These are phyloP conservation scores for Teunomyces pallodes DNA, from an alignment of 805 yeast species.

Conservation along the genomic window DNA sequence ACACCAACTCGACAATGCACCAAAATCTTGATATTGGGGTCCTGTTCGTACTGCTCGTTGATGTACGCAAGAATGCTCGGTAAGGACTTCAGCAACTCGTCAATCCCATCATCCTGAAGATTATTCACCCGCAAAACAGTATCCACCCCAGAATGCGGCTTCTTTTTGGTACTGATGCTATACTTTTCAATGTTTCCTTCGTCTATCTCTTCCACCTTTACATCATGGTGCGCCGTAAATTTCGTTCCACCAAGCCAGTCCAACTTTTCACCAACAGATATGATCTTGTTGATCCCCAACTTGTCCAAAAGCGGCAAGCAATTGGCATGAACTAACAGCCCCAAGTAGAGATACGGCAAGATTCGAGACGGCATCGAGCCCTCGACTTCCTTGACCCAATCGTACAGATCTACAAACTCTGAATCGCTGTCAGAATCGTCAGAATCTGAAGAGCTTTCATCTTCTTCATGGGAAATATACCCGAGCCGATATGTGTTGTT, in stretches of 20 bases:
- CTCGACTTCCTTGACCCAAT: constrained; percentile 42
- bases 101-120: constrained; percentile 89
- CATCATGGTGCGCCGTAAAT: constrained; percentile 24
- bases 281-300: constrained; percentile 69
- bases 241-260: constrained; percentile 53
- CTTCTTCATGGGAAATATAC: constrained; percentile 22
- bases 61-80: constrained; percentile 65
- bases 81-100: constrained; percentile 62
- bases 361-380: constrained; percentile 85
- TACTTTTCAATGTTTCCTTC: constrained; percentile 32
- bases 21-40: constrained; percentile 38
- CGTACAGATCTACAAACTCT: constrained; percentile 10
- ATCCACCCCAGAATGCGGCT: constrained; percentile 25
- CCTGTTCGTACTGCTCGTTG: constrained; percentile 34
- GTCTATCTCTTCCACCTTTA: constrained; percentile 20
- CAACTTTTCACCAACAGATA: constrained; percentile 82
- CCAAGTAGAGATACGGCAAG: constrained; percentile 79
- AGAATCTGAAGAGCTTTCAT: constrained; percentile 10
- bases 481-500: constrained; percentile 18
- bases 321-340: constrained; percentile 80
- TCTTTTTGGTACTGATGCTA: constrained; percentile 20
- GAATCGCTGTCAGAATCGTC: constrained; percentile 12
- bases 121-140: constrained; percentile 64
- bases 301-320: constrained; percentile 58
- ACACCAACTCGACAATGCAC: constrained; percentile 97